Evolutionary conservation across 345 rosid genomes (phyloP), one percentile per base, ranked within the genome.

Genomic region (Ailanthus altissimus): DNA sequence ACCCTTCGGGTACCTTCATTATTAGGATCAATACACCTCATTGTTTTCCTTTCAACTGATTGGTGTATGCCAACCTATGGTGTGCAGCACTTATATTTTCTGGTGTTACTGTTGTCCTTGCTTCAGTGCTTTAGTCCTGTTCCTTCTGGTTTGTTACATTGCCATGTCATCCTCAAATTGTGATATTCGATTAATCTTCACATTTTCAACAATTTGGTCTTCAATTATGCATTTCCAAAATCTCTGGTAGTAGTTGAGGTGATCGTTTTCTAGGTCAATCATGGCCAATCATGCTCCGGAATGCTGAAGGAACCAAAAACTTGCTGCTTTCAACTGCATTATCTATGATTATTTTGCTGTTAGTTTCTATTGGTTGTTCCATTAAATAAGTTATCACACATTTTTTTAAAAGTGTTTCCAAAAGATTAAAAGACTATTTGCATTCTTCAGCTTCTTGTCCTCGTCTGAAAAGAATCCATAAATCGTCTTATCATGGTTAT

Each of bases 301-400:
- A 6, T 20, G 18, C 11, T 18, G 8, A 66, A 66, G 45, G 6
- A 66, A 45, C 8, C 8, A 16, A 43, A 45, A 47, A 20, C 42
- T 51, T 70, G 28, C 51, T 70, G 74, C 47, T 51, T 38, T 53
- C 74, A 70, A 61, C 46, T 36, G 62, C 28, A 42, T 56, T 18
- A 40, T 26, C 50, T 72, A 14, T 43, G 15, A 57, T 12, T 72
- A 4, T 23, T 20, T 46, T 28, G 32, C 40, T 25, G 56, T 67
- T 11, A 3, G 13, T 47, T 47, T 13, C 64, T 8, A 14, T 45
- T 0, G n/a, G 40, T 42, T 40, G 46, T 56, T 56, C n/a, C 56
- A 21, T 54, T 42, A 42, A 36, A 20, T 72, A 21, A 72, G 38
- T 25, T 38, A n/a, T n/a, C 6, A 40, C 13, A 13, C 8, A 57